phyloP scores from a whole-genome alignment of 1,284 basidiomycete genomes.

The Phellinidium pouzarii region DNA sequence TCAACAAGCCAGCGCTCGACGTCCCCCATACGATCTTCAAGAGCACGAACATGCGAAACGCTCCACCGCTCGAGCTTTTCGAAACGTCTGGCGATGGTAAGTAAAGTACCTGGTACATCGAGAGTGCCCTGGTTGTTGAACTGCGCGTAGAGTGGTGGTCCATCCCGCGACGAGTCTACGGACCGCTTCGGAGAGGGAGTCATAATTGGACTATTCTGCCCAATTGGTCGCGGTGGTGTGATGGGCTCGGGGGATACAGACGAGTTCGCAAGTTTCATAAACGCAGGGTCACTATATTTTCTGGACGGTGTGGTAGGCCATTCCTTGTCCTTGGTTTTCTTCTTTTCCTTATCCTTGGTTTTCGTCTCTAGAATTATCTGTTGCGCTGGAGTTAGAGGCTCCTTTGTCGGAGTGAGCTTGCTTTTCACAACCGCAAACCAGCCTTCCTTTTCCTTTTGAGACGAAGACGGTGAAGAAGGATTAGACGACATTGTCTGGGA shows the following conservation, averaged over 20 bases:
- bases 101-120: constrained; percentile 62
- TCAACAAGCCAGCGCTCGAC: constrained; percentile 76
- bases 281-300: constrained; percentile 50
- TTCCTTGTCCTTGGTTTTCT: constrained; percentile 41
- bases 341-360: constrained; percentile 54
- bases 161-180: constrained; percentile 42
- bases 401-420: constrained; percentile 71
- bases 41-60: constrained; percentile 70
- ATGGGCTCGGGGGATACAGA: constrained; percentile 27
- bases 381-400: constrained; percentile 70
- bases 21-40: constrained; percentile 79
- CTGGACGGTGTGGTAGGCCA: constrained; percentile 48
- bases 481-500: constrained; percentile 45
- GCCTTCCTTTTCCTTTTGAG: constrained; percentile 48
- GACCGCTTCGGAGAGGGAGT: constrained; percentile 27
- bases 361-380: constrained; percentile 70
- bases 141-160: constrained; percentile 65
- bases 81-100: constrained; percentile 64
- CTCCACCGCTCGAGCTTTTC: constrained; percentile 85
- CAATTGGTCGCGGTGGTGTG: constrained; percentile 44
- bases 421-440: constrained; percentile 72
- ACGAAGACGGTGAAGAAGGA: constrained; percentile 53
- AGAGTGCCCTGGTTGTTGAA: constrained; percentile 62
- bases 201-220: constrained; percentile 34
- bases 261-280: constrained; percentile 40